These are phyloP conservation scores for Pleurotus pulmonarius DNA, from an alignment of 768 basidiomycete genomes.

Conservation along the genomic window DNA sequence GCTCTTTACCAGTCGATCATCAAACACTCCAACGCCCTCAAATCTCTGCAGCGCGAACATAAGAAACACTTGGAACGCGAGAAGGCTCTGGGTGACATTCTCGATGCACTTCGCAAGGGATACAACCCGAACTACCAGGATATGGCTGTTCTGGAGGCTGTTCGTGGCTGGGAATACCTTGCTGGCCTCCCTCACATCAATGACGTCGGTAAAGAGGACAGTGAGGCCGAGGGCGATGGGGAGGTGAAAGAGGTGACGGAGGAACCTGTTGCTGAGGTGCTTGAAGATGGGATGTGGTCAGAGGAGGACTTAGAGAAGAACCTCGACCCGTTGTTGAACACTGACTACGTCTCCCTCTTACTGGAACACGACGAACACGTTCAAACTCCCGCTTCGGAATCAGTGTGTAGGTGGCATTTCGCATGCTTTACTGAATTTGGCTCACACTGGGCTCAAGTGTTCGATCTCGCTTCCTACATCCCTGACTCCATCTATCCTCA, in stretches of 20 bases:
- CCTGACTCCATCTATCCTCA: conserved; percentile 76
- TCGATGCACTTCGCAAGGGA: conserved; percentile 72
- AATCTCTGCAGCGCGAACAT: conserved; percentile 71
- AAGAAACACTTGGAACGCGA: conserved; percentile 72
- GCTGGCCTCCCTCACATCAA: conserved; percentile 70
- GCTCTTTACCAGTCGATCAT: conserved; percentile 78
- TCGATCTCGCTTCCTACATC: conserved; percentile 75
- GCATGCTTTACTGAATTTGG: neutral
- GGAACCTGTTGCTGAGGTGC: conserved; percentile 36
- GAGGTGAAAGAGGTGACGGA: conserved; percentile 26
- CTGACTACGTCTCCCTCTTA: conserved; percentile 73
- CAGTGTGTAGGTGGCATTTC: conserved; percentile 47
- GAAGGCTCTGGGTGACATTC: conserved; percentile 75
- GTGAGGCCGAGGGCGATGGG: conserved; percentile 19
- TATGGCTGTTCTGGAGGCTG: conserved; percentile 97
- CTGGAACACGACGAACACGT: conserved; percentile 75
- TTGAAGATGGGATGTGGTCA: conserved; percentile 61
- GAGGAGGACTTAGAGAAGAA: conserved; percentile 54
- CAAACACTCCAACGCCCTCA: conserved; percentile 70
- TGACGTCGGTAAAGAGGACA: conserved; percentile 53
- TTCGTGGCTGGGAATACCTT: conserved; percentile 86
- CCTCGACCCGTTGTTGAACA: conserved; percentile 51
- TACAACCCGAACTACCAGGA: conserved; percentile 99
- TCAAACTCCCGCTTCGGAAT: conserved; percentile 40
- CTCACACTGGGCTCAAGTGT: conserved; percentile 46